Evolutionary conservation across 805 yeast genomes (phyloP), one percentile per base, ranked within the genome.

Genomic region (Isabelozyma gotoi): DNA sequence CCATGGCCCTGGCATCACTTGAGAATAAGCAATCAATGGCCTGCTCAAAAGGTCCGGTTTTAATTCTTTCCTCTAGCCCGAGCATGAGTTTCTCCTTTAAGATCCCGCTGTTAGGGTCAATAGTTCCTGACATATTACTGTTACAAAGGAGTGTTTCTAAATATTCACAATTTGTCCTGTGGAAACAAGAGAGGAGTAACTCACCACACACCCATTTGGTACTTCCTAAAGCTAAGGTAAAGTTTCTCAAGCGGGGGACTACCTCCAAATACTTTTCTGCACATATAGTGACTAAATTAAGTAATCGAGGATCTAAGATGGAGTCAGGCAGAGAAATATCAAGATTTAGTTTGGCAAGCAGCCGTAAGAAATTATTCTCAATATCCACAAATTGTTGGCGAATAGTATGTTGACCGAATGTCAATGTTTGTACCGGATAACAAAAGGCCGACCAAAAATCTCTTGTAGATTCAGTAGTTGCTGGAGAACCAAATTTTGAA

Each of bases 141-240:
- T 21, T 37, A 19, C 42, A 33, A 19, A 39, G 24, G 31, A 39
- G n/a, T 12, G 32, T 24, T 11, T 15, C 38, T 19, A 39, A 34
- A 17, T 7, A 21, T 19, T 39, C 20, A 34, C 32, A 33, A 33
- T 39, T 34, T 21, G 42, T 21, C 14, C 38, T 5, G 16, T 39
- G 42, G 42, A 19, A 39, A 24, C 38, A 39, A 20, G 33, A 34
- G 7, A 39, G 32, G 21, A 39, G 38, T 10, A 39, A 21, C 31
- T 32, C 33, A 19, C 33, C 42, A 21, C 42, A 39, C 14, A 39
- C 33, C 42, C 42, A 39, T 17, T 39, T 39, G 10, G 42, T 20
- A 15, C 42, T 34, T 15, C 42, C 38, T 29, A 39, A 39, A 15
- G 42, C 42, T 6, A 39, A 21, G 15, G 42, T 39, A 17, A 39